A percentile compares a stretch with the other conserved stretches of the same genome.
Evolutionary conservation across 345 rosid species (phyloP).

Genomic region (Citropsis articulata): DNA sequence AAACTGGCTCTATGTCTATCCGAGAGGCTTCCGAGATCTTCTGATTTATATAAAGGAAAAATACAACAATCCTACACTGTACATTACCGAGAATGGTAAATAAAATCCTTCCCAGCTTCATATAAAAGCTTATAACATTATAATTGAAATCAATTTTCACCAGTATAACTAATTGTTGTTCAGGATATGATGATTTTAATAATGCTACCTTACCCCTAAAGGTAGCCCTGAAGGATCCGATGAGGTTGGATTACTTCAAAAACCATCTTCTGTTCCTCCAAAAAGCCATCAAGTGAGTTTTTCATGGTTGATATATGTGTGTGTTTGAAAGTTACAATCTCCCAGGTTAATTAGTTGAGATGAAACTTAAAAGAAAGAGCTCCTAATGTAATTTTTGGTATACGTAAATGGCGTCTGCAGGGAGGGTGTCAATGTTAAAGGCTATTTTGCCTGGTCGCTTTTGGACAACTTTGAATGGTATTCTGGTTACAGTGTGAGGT

Average conservation of each 20-base stretch:
- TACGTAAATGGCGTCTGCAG: neutral
- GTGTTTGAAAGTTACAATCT: neutral
- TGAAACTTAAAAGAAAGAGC: no score
- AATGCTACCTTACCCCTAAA: constrained; percentile 28
- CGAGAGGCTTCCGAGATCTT: constrained; percentile 30
- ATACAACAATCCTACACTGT: constrained; percentile 35
- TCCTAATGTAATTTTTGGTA: no score
- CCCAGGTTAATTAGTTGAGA: neutral
- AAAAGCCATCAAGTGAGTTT: constrained; percentile 26
- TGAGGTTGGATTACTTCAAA: constrained; percentile 27
- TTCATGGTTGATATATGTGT: no score
- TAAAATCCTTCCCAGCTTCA: neutral
- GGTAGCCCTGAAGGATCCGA: constrained; percentile 15
- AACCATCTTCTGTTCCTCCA: constrained; percentile 24
- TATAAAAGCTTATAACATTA: no score
- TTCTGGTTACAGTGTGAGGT: constrained; percentile 20
- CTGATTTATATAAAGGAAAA: constrained; percentile 20
- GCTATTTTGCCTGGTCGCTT: constrained; percentile 16
- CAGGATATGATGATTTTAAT: constrained; percentile 32
- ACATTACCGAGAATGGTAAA: constrained; percentile 41
- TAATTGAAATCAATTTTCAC: no score
- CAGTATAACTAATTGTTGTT: neutral
- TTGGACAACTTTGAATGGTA: constrained; percentile 15
- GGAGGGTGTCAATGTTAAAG: constrained; percentile 18
- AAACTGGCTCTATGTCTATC: constrained; percentile 31